Conservation (phyloP, 495 filamentous ascomycete genomes). For the Aspergillus cavernicola region DNA sequence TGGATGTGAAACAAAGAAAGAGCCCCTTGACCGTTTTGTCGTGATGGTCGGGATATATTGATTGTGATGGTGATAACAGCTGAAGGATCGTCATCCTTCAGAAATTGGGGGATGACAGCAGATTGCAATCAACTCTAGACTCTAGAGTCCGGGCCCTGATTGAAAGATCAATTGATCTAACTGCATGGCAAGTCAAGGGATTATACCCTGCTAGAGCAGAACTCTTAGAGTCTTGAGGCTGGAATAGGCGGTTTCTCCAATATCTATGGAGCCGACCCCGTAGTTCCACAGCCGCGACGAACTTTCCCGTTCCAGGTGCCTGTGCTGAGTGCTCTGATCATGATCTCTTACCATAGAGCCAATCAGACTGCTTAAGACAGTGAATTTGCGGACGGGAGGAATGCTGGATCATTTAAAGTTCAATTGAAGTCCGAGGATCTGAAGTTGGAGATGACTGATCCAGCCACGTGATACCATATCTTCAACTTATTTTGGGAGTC, state of each 20-base stretch:
- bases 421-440: too few species aligned
- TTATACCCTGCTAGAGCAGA: not conserved
- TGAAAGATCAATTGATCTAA: too few species aligned
- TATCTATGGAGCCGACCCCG: not conserved
- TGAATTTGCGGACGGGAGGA: not conserved
- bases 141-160: not conserved
- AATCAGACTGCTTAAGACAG: not conserved
- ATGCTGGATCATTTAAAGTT: too few species aligned
- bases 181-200: too few species aligned
- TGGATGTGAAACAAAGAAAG: slow-evolving; percentile 1
- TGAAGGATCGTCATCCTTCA: not conserved
- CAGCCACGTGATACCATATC: too few species aligned
- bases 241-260: not conserved
- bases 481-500: too few species aligned
- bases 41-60: not conserved
- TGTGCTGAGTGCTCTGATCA: too few species aligned
- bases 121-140: not conserved
- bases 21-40: slow-evolving; percentile 6
- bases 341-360: not conserved
- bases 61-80: slow-evolving; percentile 3
- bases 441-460: too few species aligned
- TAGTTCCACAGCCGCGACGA: not conserved
- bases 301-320: too few species aligned
- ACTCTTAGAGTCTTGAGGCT: not conserved
- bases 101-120: not conserved